Percentiles rank a stretch among this genome's conserved stretches.
phyloP scores from a whole-genome alignment of 371 early-diverging fungal species.

The Haplosporangium sp. region DNA sequence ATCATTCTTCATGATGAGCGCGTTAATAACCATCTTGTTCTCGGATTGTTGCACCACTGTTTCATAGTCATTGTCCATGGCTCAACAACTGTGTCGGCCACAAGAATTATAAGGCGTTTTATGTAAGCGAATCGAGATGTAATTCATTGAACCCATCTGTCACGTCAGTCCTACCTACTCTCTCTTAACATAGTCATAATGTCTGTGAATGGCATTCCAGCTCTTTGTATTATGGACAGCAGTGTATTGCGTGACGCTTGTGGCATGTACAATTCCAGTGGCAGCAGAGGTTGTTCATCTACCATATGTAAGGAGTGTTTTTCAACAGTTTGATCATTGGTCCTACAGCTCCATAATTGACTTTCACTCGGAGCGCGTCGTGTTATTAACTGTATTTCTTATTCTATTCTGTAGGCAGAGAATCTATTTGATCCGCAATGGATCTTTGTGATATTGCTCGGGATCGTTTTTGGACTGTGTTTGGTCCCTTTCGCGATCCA shows the following conservation, averaged over 20 bases:
- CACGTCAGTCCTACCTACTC: neutral
- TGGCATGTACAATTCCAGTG: slow-evolving; percentile 49
- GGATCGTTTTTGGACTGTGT: slow-evolving; percentile 53
- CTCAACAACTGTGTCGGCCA: slow-evolving; percentile 59
- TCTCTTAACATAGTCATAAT: neutral
- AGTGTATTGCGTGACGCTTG: slow-evolving; percentile 46
- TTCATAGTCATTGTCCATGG: slow-evolving; percentile 57
- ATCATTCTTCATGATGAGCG: too few species aligned
- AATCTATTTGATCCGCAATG: slow-evolving; percentile 53
- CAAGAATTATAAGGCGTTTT: slow-evolving; percentile 57
- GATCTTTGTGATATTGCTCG: slow-evolving; percentile 53
- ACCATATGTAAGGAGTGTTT: slow-evolving; percentile 30
- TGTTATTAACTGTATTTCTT: neutral
- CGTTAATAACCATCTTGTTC: too few species aligned
- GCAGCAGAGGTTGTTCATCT: slow-evolving; percentile 25
- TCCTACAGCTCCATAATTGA: neutral
- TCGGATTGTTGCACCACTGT: too few species aligned
- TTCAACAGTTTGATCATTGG: neutral
- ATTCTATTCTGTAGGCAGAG: slow-evolving; percentile 12
- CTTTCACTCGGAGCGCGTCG: too few species aligned
- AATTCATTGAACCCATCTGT: neutral
- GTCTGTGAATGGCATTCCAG: neutral
- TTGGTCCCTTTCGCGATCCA: slow-evolving; percentile 54
- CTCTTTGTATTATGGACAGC: slow-evolving; percentile 55
- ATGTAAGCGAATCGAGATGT: slow-evolving; percentile 20